Evolutionary conservation across 2,329 filamentous ascomycete species (phyloP), one percentile per base, ranked within the genome.

Genomic region (Rhytidhysteron rufulum): DNA sequence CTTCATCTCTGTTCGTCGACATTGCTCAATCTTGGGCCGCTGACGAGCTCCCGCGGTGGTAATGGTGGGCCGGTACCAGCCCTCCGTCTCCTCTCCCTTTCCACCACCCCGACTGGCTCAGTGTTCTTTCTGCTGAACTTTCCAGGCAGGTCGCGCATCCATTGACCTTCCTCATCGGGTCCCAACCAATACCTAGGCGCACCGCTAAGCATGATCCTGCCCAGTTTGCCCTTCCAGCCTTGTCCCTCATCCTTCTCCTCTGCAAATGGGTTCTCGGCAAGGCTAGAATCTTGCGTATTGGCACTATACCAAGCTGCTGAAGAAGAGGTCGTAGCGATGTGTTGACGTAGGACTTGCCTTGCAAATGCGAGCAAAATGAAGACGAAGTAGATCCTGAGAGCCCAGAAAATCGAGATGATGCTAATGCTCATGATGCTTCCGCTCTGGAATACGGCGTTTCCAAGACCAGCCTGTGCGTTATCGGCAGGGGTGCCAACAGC

Each of bases 331-430:
- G 57, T 56, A 24, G 75, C 69, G 36, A 85, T 74, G 60, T 87
- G 80, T 51, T 83, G 82, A 43, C 86, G 78, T 36, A 96, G 69
- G 11, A 87, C 83, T 58, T 83, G 79, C 47, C 88, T 80, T 3
- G 90, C 88, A 63, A 86, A 93, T 5, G 87, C 82, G 67, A 95
- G 82, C 62, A 95, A 81, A 39, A 96, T 77, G 27, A 95, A 71
- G 51, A 86, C 80, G 54, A 95, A 90, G 70, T 96, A 96, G 21
- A 89, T 65, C 21, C 90, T 78, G 30, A 95, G 72, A 10, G 84
- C 71, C 68, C 85, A 94, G 48, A 95, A 77, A 2, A 77, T 66
- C 22, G 78, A 76, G 45, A 95, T 86, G 39, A 95, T 74, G 9
- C 83, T 72, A 63, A 96, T 85, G 66, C 86, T 91, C 46, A 87